Evolutionary conservation across 2,329 filamentous ascomycete genomes (phyloP), one percentile per base, ranked within the genome.

Genomic region (Arthroderma sp.): DNA sequence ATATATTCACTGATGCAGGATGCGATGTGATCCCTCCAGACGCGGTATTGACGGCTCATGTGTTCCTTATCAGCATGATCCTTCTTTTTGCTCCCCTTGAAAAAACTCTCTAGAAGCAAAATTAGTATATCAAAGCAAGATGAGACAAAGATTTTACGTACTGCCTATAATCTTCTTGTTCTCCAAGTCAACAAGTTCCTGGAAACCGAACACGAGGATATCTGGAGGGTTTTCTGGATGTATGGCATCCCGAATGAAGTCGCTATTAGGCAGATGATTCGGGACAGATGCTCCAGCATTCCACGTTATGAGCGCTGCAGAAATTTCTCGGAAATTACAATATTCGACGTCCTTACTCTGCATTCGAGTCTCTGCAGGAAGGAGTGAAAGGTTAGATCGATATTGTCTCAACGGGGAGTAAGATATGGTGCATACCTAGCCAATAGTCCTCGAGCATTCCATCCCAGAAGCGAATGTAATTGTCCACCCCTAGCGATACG

Each of bases 201-300:
- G 91, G 62, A 98, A 98, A 1, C 88, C 89, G 69, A 98, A 98
- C 1, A 96, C 77, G 2, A 96, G 67, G 41, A 98, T 87, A 54
- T 96, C 91, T 0, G 91, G 86, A 5, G 83, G 79, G 34, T 82
- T 75, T 50, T 83, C 80, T n/a, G 75, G 77, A 51, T 81, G 76
- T 28, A 98, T 70, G 10, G 94, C 73, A 46, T 89, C 78, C 51
- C 80, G 78, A 57, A 96, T 83, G 61, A 96, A 96, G 37, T 73
- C 72, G 7, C 77, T 75, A 56, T 94, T 86, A 44, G 83, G 76
- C 31, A 96, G 69, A 56, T 81, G 84, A 47, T 79, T 80, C 0
- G 91, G 91, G n/a, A 91, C 94, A 10, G 83, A 82, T n/a, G 91
- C 91, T 1, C 91, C 91, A 1, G 88, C 89, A 60, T 98, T 98